A percentile compares a stretch with the other conserved stretches of the same genome.
phyloP scores from a whole-genome alignment of 106 monocot genomes.

The Triglochin maritima region DNA sequence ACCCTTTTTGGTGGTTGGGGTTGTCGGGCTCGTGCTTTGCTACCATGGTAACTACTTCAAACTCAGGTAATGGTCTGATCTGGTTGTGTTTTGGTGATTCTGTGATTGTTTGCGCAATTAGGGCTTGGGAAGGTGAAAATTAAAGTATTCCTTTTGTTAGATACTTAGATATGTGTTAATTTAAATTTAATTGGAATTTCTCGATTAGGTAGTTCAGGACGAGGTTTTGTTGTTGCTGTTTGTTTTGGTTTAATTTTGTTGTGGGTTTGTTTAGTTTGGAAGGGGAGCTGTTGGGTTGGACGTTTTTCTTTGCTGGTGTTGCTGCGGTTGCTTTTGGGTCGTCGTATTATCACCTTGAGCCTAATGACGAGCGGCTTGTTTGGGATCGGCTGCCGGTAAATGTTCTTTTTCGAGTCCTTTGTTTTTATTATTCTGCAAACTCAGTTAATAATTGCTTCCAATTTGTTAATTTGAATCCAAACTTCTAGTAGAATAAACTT shows the following conservation, averaged over 20 bases:
- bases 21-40: constrained; percentile 74
- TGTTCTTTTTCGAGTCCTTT: no score
- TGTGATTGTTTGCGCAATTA: no score
- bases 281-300: constrained; percentile 88
- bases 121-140: no score
- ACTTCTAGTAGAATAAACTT: no score
- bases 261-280: constrained; percentile 34
- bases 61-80: constrained; percentile 36
- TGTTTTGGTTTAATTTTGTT: background rate
- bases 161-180: no score
- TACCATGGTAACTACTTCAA: constrained; percentile 56
- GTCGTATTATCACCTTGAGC: constrained; percentile 84
- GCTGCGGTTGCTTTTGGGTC: constrained; percentile 89
- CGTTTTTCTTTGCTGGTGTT: constrained; percentile 72
- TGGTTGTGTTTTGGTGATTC: background rate
- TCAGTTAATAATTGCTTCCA: no score
- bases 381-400: constrained; percentile 93
- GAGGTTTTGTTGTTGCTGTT: background rate
- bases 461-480: no score
- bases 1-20: constrained; percentile 76
- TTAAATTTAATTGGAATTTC: no score
- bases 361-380: constrained; percentile 81
- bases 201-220: no score
- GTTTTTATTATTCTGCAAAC: no score
- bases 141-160: no score